Conservation (phyloP, 768 basidiomycete species). For the Leccinum subgranulosum region DNA sequence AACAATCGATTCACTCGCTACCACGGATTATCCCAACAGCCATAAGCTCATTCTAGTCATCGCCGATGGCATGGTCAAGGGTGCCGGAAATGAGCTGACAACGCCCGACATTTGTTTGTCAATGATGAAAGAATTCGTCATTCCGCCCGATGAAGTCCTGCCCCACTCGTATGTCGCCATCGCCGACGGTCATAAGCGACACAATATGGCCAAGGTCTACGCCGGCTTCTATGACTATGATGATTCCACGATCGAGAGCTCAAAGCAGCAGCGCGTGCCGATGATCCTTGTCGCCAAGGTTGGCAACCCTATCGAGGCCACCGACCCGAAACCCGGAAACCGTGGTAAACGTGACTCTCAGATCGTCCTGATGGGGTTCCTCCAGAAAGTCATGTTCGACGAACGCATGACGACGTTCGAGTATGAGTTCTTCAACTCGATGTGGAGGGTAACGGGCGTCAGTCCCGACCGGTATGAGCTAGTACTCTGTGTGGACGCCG, state of each 20-base stretch:
- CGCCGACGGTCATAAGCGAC: constrained; percentile 98
- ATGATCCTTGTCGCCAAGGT: constrained; percentile 94
- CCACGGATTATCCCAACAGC: constrained; percentile 97
- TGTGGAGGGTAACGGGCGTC: constrained; percentile 94
- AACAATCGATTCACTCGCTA: constrained; percentile 96
- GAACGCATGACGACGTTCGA: constrained; percentile 99
- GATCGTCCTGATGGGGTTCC: constrained; percentile 94
- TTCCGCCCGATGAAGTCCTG: constrained; percentile 80
- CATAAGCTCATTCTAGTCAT: constrained; percentile 96
- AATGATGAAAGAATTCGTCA: constrained; percentile 97
- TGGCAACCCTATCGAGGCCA: constrained; percentile 88
- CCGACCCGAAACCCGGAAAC: constrained; percentile 93
- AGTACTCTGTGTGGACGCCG: constrained; percentile 94
- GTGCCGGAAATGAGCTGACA: constrained; percentile 81
- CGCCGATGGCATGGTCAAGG: constrained; percentile 98
- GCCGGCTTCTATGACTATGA: constrained; percentile 98
- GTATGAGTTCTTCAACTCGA: constrained; percentile 98
- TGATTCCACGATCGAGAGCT: constrained; percentile 79
- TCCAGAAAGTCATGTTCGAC: constrained; percentile 99
- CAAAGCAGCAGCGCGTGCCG: constrained; percentile 96
- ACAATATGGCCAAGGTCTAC: constrained; percentile 99
- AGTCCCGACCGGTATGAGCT: constrained; percentile 95
- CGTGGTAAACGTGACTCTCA: constrained; percentile 98
- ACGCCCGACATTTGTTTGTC: constrained; percentile 92
- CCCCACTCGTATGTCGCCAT: constrained; percentile 97